A percentile compares a stretch with the other conserved stretches of the same genome.
Conservation (phyloP, 148 eudicot genomes). For the Chenopodium album region DNA sequence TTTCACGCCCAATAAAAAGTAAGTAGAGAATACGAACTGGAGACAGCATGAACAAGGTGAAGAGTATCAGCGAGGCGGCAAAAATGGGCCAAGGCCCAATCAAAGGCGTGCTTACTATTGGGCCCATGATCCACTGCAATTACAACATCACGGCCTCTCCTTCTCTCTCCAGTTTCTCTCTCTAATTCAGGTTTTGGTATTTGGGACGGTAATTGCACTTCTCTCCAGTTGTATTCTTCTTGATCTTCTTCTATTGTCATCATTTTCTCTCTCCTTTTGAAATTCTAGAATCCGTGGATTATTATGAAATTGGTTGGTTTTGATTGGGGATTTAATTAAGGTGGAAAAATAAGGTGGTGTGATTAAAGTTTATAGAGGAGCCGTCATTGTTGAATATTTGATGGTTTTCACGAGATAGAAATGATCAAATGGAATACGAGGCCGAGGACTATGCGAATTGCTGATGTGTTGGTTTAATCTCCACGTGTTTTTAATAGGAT, state of each 20-base stretch:
- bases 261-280: constrained; percentile 26
- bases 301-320: neutral
- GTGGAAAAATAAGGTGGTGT: too few relatives aligned
- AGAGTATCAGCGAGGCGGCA: constrained; percentile 65
- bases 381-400: constrained; percentile 19
- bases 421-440: too few relatives aligned
- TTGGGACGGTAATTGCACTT: constrained; percentile 53
- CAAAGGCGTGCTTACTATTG: constrained; percentile 81
- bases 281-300: neutral
- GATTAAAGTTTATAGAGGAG: neutral
- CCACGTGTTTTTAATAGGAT: neutral
- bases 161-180: constrained; percentile 66
- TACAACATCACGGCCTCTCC: constrained; percentile 65
- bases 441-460: too few relatives aligned
- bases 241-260: constrained; percentile 37
- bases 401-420: neutral
- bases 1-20: neutral
- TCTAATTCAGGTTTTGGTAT: constrained; percentile 57
- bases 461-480: neutral
- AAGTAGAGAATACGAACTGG: constrained; percentile 35
- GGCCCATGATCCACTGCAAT: constrained; percentile 84
- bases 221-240: constrained; percentile 55
- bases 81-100: constrained; percentile 66
- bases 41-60: constrained; percentile 71
- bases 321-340: neutral